These are phyloP conservation scores for Nigrospora oryzae DNA, from an alignment of 2,329 filamentous ascomycete genomes.

Conservation along the genomic window DNA sequence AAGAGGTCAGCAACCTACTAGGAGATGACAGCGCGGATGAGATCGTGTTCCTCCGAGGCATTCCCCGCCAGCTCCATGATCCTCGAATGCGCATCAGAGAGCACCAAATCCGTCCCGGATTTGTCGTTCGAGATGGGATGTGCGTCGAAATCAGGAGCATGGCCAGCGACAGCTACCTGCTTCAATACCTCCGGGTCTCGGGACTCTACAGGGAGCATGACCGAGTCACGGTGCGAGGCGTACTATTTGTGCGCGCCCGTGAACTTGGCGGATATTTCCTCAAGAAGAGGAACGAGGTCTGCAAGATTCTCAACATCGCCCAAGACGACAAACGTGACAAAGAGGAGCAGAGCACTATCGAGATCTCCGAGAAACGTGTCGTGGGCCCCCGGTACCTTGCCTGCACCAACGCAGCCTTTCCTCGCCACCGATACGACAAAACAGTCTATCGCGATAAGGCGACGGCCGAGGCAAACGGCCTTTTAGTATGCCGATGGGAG, in stretches of 20 bases:
- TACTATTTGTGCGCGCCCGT: constrained; percentile 17
- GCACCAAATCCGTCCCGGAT: too few relatives aligned
- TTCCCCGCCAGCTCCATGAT: too few relatives aligned
- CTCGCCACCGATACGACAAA: neutral
- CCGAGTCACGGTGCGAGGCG: constrained; percentile 7
- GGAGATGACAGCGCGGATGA: too few relatives aligned
- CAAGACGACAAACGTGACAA: constrained; percentile 12
- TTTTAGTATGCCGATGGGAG: constrained; percentile 25
- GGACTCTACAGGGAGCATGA: too few relatives aligned
- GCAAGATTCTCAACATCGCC: constrained; percentile 15
- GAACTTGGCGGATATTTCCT: constrained; percentile 15
- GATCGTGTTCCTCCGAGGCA: too few relatives aligned
- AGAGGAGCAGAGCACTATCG: constrained; percentile 15
- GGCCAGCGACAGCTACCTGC: too few relatives aligned
- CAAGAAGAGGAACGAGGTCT: constrained; percentile 19
- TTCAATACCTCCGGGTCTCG: too few relatives aligned
- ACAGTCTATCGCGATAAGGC: neutral
- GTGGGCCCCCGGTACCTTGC: neutral
- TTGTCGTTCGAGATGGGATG: too few relatives aligned
- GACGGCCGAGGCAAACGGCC: constrained; percentile 16
- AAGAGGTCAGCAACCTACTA: too few relatives aligned
- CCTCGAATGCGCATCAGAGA: too few relatives aligned
- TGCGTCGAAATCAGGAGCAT: too few relatives aligned
- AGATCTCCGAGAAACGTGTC: constrained; percentile 10
- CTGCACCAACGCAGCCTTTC: neutral